Base-by-base conservation (phyloP, 2,329 filamentous ascomycete genomes). In the Fusarium oligoseptatum region DNA sequence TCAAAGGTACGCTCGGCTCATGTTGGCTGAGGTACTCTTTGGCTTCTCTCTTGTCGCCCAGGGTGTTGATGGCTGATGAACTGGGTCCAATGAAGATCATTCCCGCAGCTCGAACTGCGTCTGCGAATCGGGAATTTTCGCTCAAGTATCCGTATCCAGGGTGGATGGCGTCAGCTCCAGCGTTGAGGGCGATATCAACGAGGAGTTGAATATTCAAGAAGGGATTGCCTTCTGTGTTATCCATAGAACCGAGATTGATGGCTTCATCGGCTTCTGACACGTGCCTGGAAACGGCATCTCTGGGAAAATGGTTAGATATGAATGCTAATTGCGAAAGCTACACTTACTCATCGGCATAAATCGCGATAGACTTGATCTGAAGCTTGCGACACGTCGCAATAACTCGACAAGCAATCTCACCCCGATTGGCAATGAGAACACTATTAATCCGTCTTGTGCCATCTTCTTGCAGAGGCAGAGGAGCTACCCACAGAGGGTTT, bases 41-140 rank as follows among this genome's bases (percentile, higher is more conserved):
- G 15, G 75, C 70, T 17, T 60, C 70, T 8, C 74, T 58, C 60
- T 77, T 77, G 56, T 76, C 72, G 14, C 75, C 75, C 9, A 77
- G 29, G 1, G 72, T 75, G 22, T 66, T 68, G 52, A 77, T 91
- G 22, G 81, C 81, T 22, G 84, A 82, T 0, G 87, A 83, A 12
- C 83, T 84, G 1, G 91, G 91, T 0, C 91, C 91, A 3, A 89
- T 85, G 78, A 90, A 92, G 0, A 83, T 82, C 60, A 92, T 83
- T 0, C 89, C 90, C 1, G 56, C 56, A 0, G 56, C 56, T 29
- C 56, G 56, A n/a, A 58, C 56, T n/a, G 56, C 56, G 4, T 58
- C 56, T 7, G 56, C 56, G 11, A 58, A 58, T 1, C 56, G 56
- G 9, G 56, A 41, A 29, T 58, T 58, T 24, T 58, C 56, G 8